Evolutionary conservation across 73 alveolate genomes (phyloP), one percentile per base, ranked within the genome.

Genomic region (Urostyla sp.): DNA sequence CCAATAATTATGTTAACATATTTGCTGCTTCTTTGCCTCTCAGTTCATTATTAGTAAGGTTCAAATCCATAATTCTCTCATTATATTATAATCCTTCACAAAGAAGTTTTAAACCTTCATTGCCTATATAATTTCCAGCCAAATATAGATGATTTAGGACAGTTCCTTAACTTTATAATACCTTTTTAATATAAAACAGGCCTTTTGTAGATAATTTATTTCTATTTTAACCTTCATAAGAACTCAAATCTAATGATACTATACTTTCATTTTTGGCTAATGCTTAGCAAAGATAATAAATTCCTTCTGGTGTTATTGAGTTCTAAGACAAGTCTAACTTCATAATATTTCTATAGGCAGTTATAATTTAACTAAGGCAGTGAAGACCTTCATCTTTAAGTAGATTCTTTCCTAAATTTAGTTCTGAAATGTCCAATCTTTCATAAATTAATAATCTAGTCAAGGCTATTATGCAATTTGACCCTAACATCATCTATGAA

Each of bases 101-200:
- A 15, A 63, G 53, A 26, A 63, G 16, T 30, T n/a, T 1, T 1
- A 63, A 10, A 1, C 79, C 79, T 40, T 35, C 20, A 32, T 63
- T 63, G 23, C 79, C 79, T 7, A 63, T 63, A 63, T 63, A 63
- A 40, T 63, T 63, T 4, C 79, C 79, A n/a, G 79, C 79, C 4
- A 63, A 11, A 40, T 38, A 63, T n/a, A 63, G 10, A 38, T 28
- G 53, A 13, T 57, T 43, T 24, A 63, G 58, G 61, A 63, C 44
- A 24, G 79, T 63, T 43, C 44, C 44, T 1, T 57, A 60, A 57
- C 37, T 63, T 2, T 43, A 21, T 3, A 63, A 30, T 20, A 63
- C 18, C 21, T 18, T 16, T 8, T 63, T 46, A 6, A 63, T 44
- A 30, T 63, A 43, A 5, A 20, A 15, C 36, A 63, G 44, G 4